Evolutionary conservation across 192 early-diverging fungal genomes (phyloP).

Genomic region (Rhizophagus sp.): DNA sequence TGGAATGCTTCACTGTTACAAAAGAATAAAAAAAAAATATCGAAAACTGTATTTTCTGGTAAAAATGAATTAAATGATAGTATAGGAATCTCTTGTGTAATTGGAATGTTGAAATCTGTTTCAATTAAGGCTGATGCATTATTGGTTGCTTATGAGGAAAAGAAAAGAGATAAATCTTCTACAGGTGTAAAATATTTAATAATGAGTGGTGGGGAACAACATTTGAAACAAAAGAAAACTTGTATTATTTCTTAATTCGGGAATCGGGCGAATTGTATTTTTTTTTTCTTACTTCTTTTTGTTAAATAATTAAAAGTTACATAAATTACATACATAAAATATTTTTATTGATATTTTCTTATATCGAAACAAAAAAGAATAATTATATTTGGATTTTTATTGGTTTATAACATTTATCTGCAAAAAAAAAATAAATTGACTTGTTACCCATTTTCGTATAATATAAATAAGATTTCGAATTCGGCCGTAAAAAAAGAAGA

Average conservation of each 20-base stretch:
- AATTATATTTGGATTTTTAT: background rate
- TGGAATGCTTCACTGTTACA: background rate
- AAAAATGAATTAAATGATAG: background rate
- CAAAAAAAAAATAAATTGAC: background rate
- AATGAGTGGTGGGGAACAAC: conserved; percentile 1
- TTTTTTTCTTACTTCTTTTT: too few relatives aligned
- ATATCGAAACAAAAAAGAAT: too few relatives aligned
- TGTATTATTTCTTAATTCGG: conserved; percentile 4
- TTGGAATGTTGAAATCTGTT: background rate
- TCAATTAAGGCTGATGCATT: background rate
- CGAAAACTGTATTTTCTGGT: background rate
- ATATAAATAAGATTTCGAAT: background rate
- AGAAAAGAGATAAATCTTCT: background rate
- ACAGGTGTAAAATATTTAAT: conserved; percentile 20
- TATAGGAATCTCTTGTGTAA: background rate
- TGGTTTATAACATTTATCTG: background rate
- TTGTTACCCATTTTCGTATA: background rate
- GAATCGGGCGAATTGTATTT: too few relatives aligned
- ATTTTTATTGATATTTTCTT: too few relatives aligned
- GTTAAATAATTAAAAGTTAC: too few relatives aligned
- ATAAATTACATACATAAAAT: too few relatives aligned
- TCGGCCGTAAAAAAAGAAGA: background rate
- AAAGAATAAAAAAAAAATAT: background rate
- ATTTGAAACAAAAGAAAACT: background rate
- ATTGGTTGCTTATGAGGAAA: conserved; percentile 14